Percentiles rank a stretch among this genome's conserved stretches.
phyloP scores from a whole-genome alignment of 768 basidiomycete genomes.

The Boletus reticuloceps region DNA sequence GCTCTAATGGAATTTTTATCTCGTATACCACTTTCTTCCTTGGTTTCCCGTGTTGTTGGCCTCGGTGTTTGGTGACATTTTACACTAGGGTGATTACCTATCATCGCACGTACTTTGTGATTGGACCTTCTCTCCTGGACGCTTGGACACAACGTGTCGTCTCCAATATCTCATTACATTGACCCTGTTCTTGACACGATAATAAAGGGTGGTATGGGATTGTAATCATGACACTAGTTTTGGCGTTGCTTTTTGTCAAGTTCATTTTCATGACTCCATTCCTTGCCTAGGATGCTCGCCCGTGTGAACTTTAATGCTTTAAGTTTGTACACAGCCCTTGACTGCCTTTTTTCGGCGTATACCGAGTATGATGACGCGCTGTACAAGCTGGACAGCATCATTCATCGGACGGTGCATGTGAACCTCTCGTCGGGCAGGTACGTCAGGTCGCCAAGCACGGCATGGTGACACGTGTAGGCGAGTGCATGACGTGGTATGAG shows the following conservation, averaged over 20 bases:
- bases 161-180: conserved; percentile 6
- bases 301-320: too few relatives aligned
- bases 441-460: too few relatives aligned
- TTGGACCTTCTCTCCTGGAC: conserved; percentile 21
- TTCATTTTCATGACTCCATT: neutral
- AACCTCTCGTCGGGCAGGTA: too few relatives aligned
- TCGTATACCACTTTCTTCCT: conserved; percentile 16
- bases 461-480: too few relatives aligned
- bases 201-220: neutral
- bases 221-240: neutral
- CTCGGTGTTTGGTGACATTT: conserved; percentile 10
- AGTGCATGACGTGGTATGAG: too few relatives aligned
- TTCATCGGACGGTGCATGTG: too few relatives aligned
- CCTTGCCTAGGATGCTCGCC: neutral
- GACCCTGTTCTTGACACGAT: neutral
- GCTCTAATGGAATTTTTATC: neutral
- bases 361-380: too few relatives aligned
- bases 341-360: too few relatives aligned
- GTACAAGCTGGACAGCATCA: too few relatives aligned
- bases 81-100: conserved; percentile 12
- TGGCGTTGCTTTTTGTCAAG: neutral
- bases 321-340: too few relatives aligned
- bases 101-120: conserved; percentile 8
- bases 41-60: conserved; percentile 8
- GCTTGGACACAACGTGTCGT: conserved; percentile 14